Percentiles rank a stretch among this genome's conserved stretches.
These are phyloP conservation scores for Aureoboletus auriporus DNA, from an alignment of 768 basidiomycete genomes.

Conservation along the genomic window DNA sequence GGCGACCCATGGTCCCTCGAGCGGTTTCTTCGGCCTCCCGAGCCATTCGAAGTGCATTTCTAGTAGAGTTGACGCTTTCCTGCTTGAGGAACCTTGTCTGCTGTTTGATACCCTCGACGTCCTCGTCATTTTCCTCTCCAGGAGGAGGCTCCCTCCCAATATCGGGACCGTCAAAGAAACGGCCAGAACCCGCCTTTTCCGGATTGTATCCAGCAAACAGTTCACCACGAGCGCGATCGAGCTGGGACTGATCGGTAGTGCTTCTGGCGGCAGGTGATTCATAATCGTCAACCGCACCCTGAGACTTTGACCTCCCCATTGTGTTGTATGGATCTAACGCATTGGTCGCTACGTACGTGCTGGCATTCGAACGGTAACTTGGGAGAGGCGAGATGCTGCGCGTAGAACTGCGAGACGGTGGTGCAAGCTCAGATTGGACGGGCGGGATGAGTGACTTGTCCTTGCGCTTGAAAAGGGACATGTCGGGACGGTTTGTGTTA, in stretches of 20 bases:
- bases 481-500: constrained; percentile 3
- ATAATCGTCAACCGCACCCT: constrained; percentile 23
- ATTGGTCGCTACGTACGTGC: constrained; percentile 66
- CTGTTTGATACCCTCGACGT: constrained; percentile 92
- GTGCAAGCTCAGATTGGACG: constrained; percentile 37
- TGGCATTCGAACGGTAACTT: constrained; percentile 48
- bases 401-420: constrained; percentile 25
- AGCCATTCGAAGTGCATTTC: constrained; percentile 91
- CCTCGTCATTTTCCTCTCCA: constrained; percentile 79
- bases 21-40: constrained; percentile 97
- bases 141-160: constrained; percentile 44
- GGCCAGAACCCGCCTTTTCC: constrained; percentile 51
- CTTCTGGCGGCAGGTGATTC: constrained; percentile 9
- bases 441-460: constrained; percentile 66
- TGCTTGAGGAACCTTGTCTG: constrained; percentile 88
- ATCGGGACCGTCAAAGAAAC: constrained; percentile 66
- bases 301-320: constrained; percentile 24
- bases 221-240: constrained; percentile 66
- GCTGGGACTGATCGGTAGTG: constrained; percentile 37
- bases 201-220: constrained; percentile 75
- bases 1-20: constrained; percentile 70
- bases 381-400: constrained; percentile 38
- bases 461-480: constrained; percentile 57
- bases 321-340: constrained; percentile 49
- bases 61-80: constrained; percentile 81